Base-by-base conservation (phyloP, 176 grass and related monocot genomes). In the Musa schizocarpa region DNA sequence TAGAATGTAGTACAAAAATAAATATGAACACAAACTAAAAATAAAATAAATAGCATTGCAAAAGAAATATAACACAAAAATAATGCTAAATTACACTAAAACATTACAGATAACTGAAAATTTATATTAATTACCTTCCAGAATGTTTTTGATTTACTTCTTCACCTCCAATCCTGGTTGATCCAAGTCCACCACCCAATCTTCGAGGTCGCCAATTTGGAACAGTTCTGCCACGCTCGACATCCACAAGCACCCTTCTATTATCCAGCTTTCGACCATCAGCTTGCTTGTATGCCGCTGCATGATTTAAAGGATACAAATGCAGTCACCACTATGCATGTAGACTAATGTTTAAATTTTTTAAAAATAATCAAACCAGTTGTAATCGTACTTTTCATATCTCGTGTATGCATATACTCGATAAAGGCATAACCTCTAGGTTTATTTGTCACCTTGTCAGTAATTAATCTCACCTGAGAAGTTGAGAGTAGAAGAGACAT, bases 211-310 rank as follows among this genome's bases (percentile, higher is more conserved):
- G 90, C 95, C 90, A 99, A 87, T 94, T 89, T 24, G 95, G 95
- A 77, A 99, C 95, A 71, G 95, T 99, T 87, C 95, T 91, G 74
- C 95, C 95, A 72, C 95, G 95, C 79, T 99, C 95, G 25, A 99
- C 95, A 78, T 99, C 90, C 81, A 94, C 90, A 70, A 99, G 72
- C 19, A 94, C 90, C 75, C 95, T 85, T 74, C 54, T 84, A 52
- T 83, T 85, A 73, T 96, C 92, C 9, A 96, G 61, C 81, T 96
- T 96, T 65, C 75, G 91, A 72, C 92, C 92, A 81, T 96, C 92
- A 71, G 92, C 92, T 67, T 96, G 92, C 88, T 96, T 96, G 74
- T 96, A 96, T 52, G 92, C 92, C 85, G 74, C 92, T 96, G 79
- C 61, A 65, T 19, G 69, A 62, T 77, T 70, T 2, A 14, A 55